Evolutionary conservation across 176 grass and related monocot genomes (phyloP), one percentile per base, ranked within the genome.

Genomic region (Oryza officinalis): DNA sequence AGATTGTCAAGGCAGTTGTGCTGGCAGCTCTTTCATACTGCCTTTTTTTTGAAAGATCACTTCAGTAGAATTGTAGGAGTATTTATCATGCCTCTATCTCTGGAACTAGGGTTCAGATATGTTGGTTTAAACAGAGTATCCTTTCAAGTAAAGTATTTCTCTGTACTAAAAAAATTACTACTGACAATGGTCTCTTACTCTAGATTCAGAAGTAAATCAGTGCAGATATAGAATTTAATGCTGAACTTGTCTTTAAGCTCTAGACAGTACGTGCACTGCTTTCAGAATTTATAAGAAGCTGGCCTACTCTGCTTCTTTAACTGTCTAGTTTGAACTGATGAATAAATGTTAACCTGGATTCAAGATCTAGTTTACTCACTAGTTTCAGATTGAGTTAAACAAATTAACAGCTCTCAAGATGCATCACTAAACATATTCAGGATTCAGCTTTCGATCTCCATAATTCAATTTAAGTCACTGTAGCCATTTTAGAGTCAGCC

Each of bases 181-280:
- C 28, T 22, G 70, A n/a, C 26, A 50, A 32, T 67, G 15, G 5
- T 77, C 37, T 77, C 30, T 59, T 57, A 82, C 32, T 49, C 44
- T 13, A 67, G 26, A 67, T 81, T 14, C 33, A 37, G 45, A 78
- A 80, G 22, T 18, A 79, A n/a, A 82, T 66, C 9, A 79, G 74
- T 67, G 57, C 6, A 57, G 6, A 27, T 83, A 47, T 65, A 22
- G 18, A 6, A 70, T 73, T 18, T 23, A 66, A 30, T 72, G 20
- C 45, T 27, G 81, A 65, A 71, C 72, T 66, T 64, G 18, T 65
- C 11, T 82, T 64, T 8, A 12, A 74, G 49, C 27, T 65, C 35
- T 82, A 31, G 1, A 65, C 7, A 66, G 60, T 66, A 33, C 5
- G 26, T 50, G 60, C 6, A 45, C 10, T 27, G 66, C 46, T 66